Conservation (phyloP, 495 filamentous ascomycete species). For the Penicillium macrosclerotiorum region DNA sequence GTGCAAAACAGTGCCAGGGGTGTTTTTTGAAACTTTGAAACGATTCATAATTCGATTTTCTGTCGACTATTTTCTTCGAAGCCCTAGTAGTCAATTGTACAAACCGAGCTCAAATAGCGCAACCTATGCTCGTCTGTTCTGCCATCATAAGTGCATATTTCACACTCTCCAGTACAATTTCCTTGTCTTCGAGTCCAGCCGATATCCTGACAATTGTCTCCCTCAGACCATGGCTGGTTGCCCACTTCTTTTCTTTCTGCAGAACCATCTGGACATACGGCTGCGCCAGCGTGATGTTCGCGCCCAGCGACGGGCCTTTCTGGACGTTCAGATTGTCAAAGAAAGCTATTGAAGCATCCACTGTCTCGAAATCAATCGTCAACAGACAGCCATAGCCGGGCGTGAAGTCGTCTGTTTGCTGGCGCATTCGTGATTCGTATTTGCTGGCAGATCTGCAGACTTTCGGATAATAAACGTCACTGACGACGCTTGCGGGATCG, state of each 20-base stretch:
- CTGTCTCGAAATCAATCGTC: conserved; percentile 35
- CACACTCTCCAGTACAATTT: neutral
- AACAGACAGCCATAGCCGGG: conserved; percentile 38
- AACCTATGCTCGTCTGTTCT: conserved; percentile 3
- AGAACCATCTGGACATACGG: conserved; percentile 21
- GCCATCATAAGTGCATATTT: conserved; percentile 1
- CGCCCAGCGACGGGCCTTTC: conserved; percentile 22
- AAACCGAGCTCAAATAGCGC: no score
- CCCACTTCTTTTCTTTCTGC: conserved; percentile 20
- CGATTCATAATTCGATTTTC: no score
- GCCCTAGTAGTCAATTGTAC: no score
- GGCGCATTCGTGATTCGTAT: conserved; percentile 37
- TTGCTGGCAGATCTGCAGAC: conserved; percentile 19
- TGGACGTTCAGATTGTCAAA: conserved; percentile 16
- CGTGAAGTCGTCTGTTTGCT: conserved; percentile 12
- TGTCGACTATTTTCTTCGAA: no score
- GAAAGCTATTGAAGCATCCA: conserved; percentile 18
- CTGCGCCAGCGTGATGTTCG: conserved; percentile 20
- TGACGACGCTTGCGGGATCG: conserved; percentile 18
- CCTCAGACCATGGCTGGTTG: conserved; percentile 12
- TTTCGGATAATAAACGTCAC: conserved; percentile 35
- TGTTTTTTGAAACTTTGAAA: neutral
- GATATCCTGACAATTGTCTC: conserved; percentile 23
- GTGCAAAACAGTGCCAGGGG: neutral
- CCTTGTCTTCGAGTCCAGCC: conserved; percentile 18